A percentile compares a stretch with the other conserved stretches of the same genome.
These are phyloP conservation scores for Microbotryum violaceum DNA, from an alignment of 1,284 basidiomycete genomes.

Conservation along the genomic window DNA sequence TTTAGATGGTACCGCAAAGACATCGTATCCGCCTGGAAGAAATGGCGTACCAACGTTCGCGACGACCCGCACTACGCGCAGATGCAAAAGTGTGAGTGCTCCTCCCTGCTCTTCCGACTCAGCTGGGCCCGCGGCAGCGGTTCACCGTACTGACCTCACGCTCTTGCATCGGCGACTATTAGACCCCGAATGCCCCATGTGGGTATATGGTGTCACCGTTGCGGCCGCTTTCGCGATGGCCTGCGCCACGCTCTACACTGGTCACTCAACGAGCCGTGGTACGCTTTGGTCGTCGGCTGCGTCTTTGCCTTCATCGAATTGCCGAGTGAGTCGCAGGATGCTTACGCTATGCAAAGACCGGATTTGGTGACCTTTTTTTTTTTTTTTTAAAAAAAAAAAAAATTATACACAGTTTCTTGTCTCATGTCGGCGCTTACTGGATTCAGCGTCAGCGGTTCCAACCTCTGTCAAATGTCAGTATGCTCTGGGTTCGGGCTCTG, in stretches of 20 bases:
- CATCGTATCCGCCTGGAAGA: conserved; percentile 41
- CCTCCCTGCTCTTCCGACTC: conserved; percentile 28
- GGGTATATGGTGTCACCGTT: conserved; percentile 56
- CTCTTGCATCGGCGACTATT: conserved; percentile 44
- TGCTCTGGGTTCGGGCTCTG: conserved; percentile 40
- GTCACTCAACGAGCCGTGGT: conserved; percentile 48
- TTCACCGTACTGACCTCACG: too few relatives aligned
- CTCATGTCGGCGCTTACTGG: conserved; percentile 47
- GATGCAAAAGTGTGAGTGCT: conserved; percentile 50
- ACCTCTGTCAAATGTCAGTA: conserved; percentile 46
- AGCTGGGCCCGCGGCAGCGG: too few relatives aligned
- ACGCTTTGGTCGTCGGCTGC: conserved; percentile 49
- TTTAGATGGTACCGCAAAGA: conserved; percentile 54
- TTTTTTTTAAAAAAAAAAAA: too few relatives aligned
- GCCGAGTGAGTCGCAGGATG: conserved; percentile 16
- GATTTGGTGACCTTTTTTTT: background rate
- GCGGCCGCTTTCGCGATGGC: conserved; percentile 50
- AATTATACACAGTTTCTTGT: conserved; percentile 35
- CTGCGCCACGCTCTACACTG: conserved; percentile 40
- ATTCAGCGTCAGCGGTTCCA: conserved; percentile 52
- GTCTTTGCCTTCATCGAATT: conserved; percentile 47
- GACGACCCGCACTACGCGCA: conserved; percentile 50
- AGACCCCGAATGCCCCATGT: conserved; percentile 50
- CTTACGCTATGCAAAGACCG: too few relatives aligned
- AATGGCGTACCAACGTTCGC: conserved; percentile 42